Base-by-base conservation (phyloP, 2,329 filamentous ascomycete genomes). In the Metarhizium album region DNA sequence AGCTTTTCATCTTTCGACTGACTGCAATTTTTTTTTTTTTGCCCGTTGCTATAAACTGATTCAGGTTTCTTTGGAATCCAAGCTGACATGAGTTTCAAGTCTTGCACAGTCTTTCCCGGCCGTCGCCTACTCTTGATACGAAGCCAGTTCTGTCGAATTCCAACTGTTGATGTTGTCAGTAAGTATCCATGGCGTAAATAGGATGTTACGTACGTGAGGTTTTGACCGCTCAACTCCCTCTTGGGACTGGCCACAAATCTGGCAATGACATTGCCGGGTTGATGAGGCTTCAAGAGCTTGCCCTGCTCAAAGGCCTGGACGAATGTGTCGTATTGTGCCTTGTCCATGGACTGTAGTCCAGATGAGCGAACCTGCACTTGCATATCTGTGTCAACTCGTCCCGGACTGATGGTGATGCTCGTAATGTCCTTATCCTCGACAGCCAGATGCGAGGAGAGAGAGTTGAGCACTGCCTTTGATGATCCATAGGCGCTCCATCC, bases 1-100 rank as follows among this genome's bases (percentile, higher is more conserved):
- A 81, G 78, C 83, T 87, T 87, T 87, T 87, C 84, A 87, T 87
- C 84, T 87, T 87, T 87, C 83, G 77, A 77, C 83, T 87, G 84
- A 87, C 31, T 43, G 62, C 63, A 66, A 60, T 58, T 51, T 60
- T 57, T 53, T 52, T n/a, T n/a, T n/a, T n/a, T 60, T 57, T 53
- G 52, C 56, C 55, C 60, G 59, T 58, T 59, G 51, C 57, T 52
- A 53, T 55, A 56, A 47, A 55, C 57, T 57, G 54, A 9, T 33
- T 37, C 24, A 38, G 57, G 51, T 54, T 47, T 35, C 55, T 57
- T 45, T 54, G 48, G n/a, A 29, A 18, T 23, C 2, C 5, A 46
- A 23, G 52, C 49, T 53, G 33, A 51, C 46, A 46, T 35, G 20
- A 23, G n/a, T n/a, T 22, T 13, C 11, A 51, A 51, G 43, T 18